A percentile compares a stretch with the other conserved stretches of the same genome.
Evolutionary conservation across 495 filamentous ascomycete genomes (phyloP).

Genomic region (Daldinia grandis): DNA sequence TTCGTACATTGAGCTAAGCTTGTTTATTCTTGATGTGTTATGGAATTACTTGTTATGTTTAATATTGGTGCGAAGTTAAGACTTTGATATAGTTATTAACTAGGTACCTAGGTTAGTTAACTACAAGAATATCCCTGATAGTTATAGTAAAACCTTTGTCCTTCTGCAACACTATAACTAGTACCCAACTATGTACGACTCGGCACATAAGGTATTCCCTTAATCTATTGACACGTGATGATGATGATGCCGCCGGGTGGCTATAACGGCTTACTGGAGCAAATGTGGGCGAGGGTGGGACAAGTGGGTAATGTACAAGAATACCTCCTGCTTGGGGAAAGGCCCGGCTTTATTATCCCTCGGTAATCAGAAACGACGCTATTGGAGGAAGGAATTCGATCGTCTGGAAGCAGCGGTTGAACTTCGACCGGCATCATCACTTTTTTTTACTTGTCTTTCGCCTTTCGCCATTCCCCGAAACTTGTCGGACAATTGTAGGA

Average conservation of each 20-base stretch:
- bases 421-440: slow-evolving; percentile 46
- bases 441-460: slow-evolving; percentile 26
- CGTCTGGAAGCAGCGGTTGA: slow-evolving; percentile 43
- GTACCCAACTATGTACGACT: too few relatives aligned
- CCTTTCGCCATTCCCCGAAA: slow-evolving; percentile 23
- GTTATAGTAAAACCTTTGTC: too few relatives aligned
- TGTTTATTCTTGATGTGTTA: too few relatives aligned
- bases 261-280: slow-evolving; percentile 13
- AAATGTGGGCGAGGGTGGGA: background rate
- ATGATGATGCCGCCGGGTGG: slow-evolving; percentile 28
- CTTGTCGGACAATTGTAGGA: slow-evolving; percentile 47
- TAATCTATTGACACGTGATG: slow-evolving; percentile 26
- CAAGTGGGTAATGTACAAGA: slow-evolving; percentile 4
- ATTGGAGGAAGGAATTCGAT: slow-evolving; percentile 43
- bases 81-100: too few relatives aligned
- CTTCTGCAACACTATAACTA: too few relatives aligned
- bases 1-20: too few relatives aligned
- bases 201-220: background rate
- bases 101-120: too few relatives aligned
- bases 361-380: slow-evolving; percentile 48
- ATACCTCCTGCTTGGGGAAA: slow-evolving; percentile 20
- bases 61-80: too few relatives aligned
- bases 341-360: slow-evolving; percentile 43
- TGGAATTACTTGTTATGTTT: too few relatives aligned
- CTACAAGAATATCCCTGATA: too few relatives aligned